Conservation (phyloP, 441 rosid genomes). For the Macaranga tanarius region DNA sequence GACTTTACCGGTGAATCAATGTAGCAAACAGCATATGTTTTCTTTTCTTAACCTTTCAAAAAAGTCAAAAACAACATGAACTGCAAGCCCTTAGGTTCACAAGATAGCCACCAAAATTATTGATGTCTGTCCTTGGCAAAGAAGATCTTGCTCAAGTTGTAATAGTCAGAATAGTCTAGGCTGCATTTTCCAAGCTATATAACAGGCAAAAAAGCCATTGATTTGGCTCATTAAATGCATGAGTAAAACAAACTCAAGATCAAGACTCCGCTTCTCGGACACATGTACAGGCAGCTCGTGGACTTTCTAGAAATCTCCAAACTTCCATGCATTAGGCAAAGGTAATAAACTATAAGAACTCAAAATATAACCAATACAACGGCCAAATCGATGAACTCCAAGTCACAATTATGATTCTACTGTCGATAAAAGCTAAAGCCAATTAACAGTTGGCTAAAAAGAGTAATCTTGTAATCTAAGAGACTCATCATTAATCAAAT, state of each 20-base stretch:
- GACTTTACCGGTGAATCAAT: not conserved
- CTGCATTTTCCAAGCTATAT: constrained; percentile 1
- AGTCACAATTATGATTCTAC: not conserved
- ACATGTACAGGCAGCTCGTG: not conserved
- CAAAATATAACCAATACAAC: not conserved
- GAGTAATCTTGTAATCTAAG: not conserved
- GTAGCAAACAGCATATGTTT: not conserved
- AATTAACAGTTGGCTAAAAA: not conserved
- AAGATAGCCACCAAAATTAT: not conserved
- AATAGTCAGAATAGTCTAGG: not conserved
- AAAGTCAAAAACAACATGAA: not conserved
- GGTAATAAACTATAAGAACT: too few relatives aligned
- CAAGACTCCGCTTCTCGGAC: not conserved
- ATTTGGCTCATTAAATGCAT: not conserved
- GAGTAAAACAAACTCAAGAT: not conserved
- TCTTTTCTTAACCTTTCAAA: not conserved
- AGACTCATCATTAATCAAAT: not conserved
- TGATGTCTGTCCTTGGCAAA: not conserved
- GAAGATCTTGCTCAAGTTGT: not conserved
- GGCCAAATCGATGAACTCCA: not conserved
- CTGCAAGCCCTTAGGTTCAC: not conserved
- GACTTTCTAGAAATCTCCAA: not conserved
- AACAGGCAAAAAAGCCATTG: not conserved
- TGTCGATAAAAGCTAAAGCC: not conserved
- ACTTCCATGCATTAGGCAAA: not conserved